phyloP scores from a whole-genome alignment of 306 rosid genomes.

The Acacia acuminata region DNA sequence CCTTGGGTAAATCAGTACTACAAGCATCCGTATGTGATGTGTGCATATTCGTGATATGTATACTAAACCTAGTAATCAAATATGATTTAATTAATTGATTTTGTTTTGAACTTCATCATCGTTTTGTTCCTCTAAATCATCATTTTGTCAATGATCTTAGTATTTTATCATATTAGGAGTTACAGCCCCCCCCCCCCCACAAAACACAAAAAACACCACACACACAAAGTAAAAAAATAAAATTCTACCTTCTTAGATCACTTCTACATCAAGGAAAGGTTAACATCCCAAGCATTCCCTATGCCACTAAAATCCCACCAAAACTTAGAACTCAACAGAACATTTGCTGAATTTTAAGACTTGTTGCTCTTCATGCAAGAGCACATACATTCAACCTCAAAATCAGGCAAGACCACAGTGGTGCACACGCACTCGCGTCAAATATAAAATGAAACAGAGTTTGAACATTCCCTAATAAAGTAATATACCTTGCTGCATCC shows the following conservation, averaged over 20 bases:
- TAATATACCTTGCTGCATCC: conserved; percentile 58
- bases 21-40: background rate
- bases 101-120: background rate
- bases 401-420: background rate
- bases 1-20: conserved; percentile 2
- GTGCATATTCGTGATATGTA: background rate
- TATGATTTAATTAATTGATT: background rate
- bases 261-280: background rate
- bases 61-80: background rate
- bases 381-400: background rate
- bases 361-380: background rate
- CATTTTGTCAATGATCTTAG: background rate
- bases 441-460: background rate
- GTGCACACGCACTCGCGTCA: background rate
- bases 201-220: too few species aligned
- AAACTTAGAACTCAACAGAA: background rate
- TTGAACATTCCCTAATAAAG: background rate
- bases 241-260: too few species aligned
- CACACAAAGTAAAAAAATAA: too few species aligned
- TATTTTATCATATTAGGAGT: background rate
- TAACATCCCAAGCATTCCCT: background rate
- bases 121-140: background rate
- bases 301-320: background rate
- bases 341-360: background rate
- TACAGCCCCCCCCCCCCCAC: background rate